Evolutionary conservation across 257 asterid species (phyloP), one percentile per base, ranked within the genome.

Genomic region (Leptodermis oblonga): DNA sequence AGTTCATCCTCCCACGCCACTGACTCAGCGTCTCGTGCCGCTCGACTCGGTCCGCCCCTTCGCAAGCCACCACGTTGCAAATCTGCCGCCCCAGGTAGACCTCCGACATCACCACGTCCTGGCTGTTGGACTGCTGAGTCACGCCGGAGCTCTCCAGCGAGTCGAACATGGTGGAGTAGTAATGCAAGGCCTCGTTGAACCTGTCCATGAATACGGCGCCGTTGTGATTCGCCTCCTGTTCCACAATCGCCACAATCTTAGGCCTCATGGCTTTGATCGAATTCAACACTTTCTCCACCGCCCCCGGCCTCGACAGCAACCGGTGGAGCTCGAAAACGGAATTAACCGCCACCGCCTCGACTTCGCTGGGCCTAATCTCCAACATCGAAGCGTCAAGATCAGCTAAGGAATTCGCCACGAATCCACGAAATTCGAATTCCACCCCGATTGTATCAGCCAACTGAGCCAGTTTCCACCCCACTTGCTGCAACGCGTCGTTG

Each of bases 111-210:
- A 79, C 75, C 76, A 85, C 7, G 33, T 92, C 95, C 72, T 86
- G 84, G 55, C 80, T 70, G 75, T 73, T 74, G 26, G 82, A 45
- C 36, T 25, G 69, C 78, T 78, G 90, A 62, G 79, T 74, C 79
- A 70, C 53, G 67, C 82, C 90, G 76, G 87, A 74, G 79, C 88
- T 81, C 83, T 92, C 97, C 63, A 92, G 71, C 51, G 98, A 92
- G 79, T 92, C 98, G 68, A 92, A 92, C 89, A 92, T 86, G 4
- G 98, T 86, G 10, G 97, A 92, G 72, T 92, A 92, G 33, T 89
- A 89, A 66, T 92, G 98, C 62, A 92, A 62, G 2, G 98, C 85
- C 54, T 92, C 98, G 23, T 89, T 89, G 48, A 92, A 92, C 83
- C 96, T 74, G 73, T 92, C 96, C 65, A 86, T 5, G 49, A 92